These are phyloP conservation scores for Annona squamosa DNA, from an alignment of 164 flowering plant genomes.

Conservation along the genomic window DNA sequence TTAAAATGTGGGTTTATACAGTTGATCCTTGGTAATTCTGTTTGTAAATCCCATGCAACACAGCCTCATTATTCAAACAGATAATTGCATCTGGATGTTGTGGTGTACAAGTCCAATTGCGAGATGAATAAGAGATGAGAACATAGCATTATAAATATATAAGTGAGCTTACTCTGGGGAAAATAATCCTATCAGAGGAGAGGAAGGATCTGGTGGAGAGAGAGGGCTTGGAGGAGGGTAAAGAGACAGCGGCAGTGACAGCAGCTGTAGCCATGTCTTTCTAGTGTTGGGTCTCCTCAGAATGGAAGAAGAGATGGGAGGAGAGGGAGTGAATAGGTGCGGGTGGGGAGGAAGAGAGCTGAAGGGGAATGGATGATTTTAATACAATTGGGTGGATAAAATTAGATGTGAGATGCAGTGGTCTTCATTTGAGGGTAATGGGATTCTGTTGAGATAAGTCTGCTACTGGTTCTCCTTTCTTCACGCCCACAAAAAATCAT, in stretches of 20 bases:
- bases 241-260: slow-evolving; percentile 71
- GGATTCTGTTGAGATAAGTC: slow-evolving; percentile 14
- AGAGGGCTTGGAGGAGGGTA: slow-evolving; percentile 69
- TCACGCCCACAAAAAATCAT: background rate
- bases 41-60: background rate
- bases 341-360: background rate
- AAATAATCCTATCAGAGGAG: slow-evolving; percentile 51
- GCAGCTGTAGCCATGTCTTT: slow-evolving; percentile 59
- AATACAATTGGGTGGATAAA: slow-evolving; percentile 17
- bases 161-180: slow-evolving; percentile 48
- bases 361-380: slow-evolving; percentile 3
- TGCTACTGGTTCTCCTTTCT: background rate
- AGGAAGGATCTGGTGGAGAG: slow-evolving; percentile 49
- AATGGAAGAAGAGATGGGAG: background rate
- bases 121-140: background rate
- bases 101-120: background rate
- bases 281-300: background rate
- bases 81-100: background rate
- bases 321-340: background rate
- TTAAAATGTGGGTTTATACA: background rate
- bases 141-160: background rate
- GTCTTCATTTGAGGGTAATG: slow-evolving; percentile 4
- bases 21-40: background rate
- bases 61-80: background rate
- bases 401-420: slow-evolving; percentile 12